A percentile compares a stretch with the other conserved stretches of the same genome.
Conservation (phyloP, 768 basidiomycete species). For the Coprinellus aureogranulatus region DNA sequence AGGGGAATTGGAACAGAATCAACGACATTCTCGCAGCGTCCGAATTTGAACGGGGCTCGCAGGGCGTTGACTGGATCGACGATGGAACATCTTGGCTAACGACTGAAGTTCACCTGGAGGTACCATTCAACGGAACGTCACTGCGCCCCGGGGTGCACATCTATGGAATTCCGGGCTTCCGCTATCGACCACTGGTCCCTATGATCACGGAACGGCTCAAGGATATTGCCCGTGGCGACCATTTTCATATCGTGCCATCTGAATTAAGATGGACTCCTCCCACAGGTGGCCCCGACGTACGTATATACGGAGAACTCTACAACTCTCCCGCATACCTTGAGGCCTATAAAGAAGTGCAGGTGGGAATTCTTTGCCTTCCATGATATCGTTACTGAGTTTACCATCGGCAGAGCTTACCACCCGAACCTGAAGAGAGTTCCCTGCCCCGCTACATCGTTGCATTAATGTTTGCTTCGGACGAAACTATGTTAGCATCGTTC, state of each 20-base stretch:
- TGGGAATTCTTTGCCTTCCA: neutral
- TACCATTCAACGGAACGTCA: neutral
- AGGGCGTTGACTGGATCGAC: neutral
- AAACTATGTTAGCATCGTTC: neutral
- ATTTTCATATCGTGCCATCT: conserved; percentile 16
- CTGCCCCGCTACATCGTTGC: conserved; percentile 18
- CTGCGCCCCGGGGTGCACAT: neutral
- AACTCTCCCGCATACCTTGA: conserved; percentile 16
- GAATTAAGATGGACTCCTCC: conserved; percentile 10
- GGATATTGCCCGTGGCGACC: neutral
- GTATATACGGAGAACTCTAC: conserved; percentile 18
- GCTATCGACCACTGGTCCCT: conserved; percentile 7
- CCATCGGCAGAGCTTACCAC: neutral
- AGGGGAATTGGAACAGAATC: neutral
- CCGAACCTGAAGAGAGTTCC: conserved; percentile 1
- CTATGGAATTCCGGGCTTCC: neutral
- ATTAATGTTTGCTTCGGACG: neutral
- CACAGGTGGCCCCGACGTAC: conserved; percentile 9
- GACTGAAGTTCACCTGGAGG: neutral
- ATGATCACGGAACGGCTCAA: neutral
- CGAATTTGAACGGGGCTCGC: neutral
- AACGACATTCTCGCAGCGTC: neutral
- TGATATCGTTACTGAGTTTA: neutral
- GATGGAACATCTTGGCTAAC: neutral
- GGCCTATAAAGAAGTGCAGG: conserved; percentile 10